Base-by-base conservation (phyloP, 139 green algal genomes). In the Diplosphaera chodatii region DNA sequence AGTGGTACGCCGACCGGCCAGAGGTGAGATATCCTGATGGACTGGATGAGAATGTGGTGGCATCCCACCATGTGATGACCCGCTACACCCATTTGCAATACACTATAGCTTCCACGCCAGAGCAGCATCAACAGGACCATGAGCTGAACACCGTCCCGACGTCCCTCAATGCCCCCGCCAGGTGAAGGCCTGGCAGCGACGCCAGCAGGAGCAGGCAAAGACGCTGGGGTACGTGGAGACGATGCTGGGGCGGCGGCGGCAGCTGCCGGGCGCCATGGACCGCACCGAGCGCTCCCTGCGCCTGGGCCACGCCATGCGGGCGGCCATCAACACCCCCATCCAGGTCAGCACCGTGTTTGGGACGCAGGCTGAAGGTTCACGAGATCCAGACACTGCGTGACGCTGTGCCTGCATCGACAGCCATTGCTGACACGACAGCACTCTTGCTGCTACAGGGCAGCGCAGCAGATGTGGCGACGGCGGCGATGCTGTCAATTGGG, bases 261-360 rank as follows among this genome's bases (percentile, higher is more conserved):
- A 87, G 66, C 78, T 98, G 74, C 91, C 91, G 20, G 86, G 90
- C 55, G 78, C 89, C 22, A 75, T 68, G 32, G 72, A 70, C 29
- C 73, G 59, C 29, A 71, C 41, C 40, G 74, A 40, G 4, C 32
- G 73, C 20, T 59, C 48, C 8, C 13, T 68, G 5, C 63, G 55
- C 41, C 64, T 64, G 59, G 74, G 69, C 31, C 84, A 87, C 62
- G 82, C 82, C 29, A 40, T 95, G 83, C 85, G 95, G 23, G 93
- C 93, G 0, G 90, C 94, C 30, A 99, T 99, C 85, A 99, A 99
- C 87, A 98, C 95, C 0, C 95, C 95, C 63, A 97, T 99, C 76
- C 80, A 85, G 48, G 48, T 59, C 13, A 25, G 37, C 37, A 48
- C 37, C 6, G 37, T 20, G 37, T 48, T 48, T 48, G 37, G 10